Base-by-base conservation (phyloP, 257 asterid genomes). In the Petunia secreta region DNA sequence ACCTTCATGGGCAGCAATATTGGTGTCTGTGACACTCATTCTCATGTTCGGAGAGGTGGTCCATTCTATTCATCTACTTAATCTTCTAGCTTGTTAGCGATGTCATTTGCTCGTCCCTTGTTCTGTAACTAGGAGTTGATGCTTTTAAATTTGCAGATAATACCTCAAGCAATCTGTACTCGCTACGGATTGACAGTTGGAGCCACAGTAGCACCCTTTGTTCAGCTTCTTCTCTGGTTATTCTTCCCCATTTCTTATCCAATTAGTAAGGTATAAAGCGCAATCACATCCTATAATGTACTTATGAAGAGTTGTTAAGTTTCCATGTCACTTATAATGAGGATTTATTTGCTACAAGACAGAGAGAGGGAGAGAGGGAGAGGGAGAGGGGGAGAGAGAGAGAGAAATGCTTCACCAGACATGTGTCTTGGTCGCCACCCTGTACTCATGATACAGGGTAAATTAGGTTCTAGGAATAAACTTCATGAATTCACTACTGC, bases 151-250 rank as follows among this genome's bases (percentile, higher is more conserved):
- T 83, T 86, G 80, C 78, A 96, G 99, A 96, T 96, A 85, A 71
- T 96, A 86, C 99, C 99, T 82, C 99, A 96, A 91, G 99, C 99
- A 76, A 90, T 96, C 78, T 96, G 99, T 83, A 91, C 98, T 16
- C 97, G 98, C 63, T 94, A 92, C 76, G 99, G 99, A 57, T 85
- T 96, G 89, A 89, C 93, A 8, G 98, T 94, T 41, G 99, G 99
- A 74, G 97, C 99, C 75, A 90, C 91, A 8, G 86, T 81, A 83
- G 97, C 99, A 34, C 99, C 99, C 73, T 57, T 96, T 55, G 99
- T 96, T 79, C 97, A 82, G 62, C 92, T 96, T 83, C 99, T 96
- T 85, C 94, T 96, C 52, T 96, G 96, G 96, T 52, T 87, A 50
- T 96, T 94, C 89, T 96, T 87, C 87, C 99, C 99, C 1, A 62